A percentile compares a stretch with the other conserved stretches of the same genome.
Evolutionary conservation across 83 land plant genomes (phyloP).

Genomic region (Picea mariana): DNA sequence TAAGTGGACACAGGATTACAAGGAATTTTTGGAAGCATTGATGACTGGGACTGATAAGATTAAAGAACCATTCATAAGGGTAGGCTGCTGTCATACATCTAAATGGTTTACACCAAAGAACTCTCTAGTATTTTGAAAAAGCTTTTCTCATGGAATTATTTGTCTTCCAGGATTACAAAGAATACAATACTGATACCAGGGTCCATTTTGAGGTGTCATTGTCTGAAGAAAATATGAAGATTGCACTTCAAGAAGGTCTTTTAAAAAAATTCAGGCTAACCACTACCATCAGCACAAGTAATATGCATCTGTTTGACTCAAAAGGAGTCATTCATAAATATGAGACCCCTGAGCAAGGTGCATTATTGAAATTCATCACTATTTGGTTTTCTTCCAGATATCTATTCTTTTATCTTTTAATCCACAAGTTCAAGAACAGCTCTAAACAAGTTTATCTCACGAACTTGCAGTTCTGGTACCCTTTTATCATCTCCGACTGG

Average conservation of each 20-base stretch:
- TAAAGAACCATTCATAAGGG: slow-evolving; percentile 92
- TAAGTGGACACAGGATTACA: slow-evolving; percentile 94
- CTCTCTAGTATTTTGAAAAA: background rate
- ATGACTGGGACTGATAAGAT: slow-evolving; percentile 55
- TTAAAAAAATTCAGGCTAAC: slow-evolving; percentile 91
- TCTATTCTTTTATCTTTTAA: background rate
- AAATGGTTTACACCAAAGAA: background rate
- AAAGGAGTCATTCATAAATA: slow-evolving; percentile 84
- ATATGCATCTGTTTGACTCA: slow-evolving; percentile 96
- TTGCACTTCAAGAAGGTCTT: slow-evolving; percentile 77
- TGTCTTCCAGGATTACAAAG: slow-evolving; percentile 59
- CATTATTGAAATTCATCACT: slow-evolving; percentile 14
- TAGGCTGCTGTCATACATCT: slow-evolving; percentile 4
- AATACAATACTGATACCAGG: slow-evolving; percentile 55
- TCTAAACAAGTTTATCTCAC: background rate
- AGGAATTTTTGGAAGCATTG: slow-evolving; percentile 75
- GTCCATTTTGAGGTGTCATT: slow-evolving; percentile 78
- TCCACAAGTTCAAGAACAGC: background rate
- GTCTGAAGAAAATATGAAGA: slow-evolving; percentile 73
- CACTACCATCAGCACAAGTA: slow-evolving; percentile 87
- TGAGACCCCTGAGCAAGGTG: slow-evolving; percentile 95
- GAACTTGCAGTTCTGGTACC: slow-evolving; percentile 78
- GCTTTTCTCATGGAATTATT: background rate
- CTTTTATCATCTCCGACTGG: slow-evolving; percentile 74
- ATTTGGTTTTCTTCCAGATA: slow-evolving; percentile 14